phyloP scores from a whole-genome alignment of 106 monocot species.

The Acanthochlamys bracteata region DNA sequence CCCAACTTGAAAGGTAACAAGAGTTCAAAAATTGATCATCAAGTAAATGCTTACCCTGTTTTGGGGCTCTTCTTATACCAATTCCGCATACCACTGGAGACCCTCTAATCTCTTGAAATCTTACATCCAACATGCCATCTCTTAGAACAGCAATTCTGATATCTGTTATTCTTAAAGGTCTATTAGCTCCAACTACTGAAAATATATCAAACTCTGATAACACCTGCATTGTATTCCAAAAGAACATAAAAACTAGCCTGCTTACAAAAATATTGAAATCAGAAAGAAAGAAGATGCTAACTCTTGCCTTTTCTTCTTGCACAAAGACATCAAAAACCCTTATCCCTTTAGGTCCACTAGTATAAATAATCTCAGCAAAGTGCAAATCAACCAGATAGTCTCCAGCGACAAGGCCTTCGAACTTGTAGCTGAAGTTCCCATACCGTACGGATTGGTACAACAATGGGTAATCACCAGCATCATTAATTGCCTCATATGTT shows the following conservation, averaged over 20 bases:
- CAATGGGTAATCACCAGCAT: conserved; percentile 38
- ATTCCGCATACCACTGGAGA: conserved; percentile 62
- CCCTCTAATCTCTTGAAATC: conserved; percentile 45
- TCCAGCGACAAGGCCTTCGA: conserved; percentile 46
- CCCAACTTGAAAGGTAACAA: not conserved
- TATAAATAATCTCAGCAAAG: conserved; percentile 79
- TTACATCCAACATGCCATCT: conserved; percentile 35
- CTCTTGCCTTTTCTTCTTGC: conserved; percentile 72
- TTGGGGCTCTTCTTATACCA: conserved; percentile 49
- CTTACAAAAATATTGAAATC: not conserved
- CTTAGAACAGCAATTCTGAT: conserved; percentile 34
- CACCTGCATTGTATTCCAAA: conserved; percentile 32
- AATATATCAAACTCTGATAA: conserved; percentile 68
- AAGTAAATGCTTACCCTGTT: conserved; percentile 22
- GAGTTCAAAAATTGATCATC: not conserved
- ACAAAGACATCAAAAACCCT: conserved; percentile 68
- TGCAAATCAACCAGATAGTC: conserved; percentile 70
- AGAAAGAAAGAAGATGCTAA: not conserved
- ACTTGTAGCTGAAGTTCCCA: conserved; percentile 64
- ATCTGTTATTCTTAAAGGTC: conserved; percentile 57
- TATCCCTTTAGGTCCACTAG: conserved; percentile 70
- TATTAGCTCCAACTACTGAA: conserved; percentile 66
- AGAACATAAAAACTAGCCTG: not conserved
- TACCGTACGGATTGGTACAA: conserved; percentile 69
- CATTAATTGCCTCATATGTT: conserved; percentile 38